Evolutionary conservation across 2,329 filamentous ascomycete genomes (phyloP), one percentile per base, ranked within the genome.

Genomic region (Tolypocladium nubicola): DNA sequence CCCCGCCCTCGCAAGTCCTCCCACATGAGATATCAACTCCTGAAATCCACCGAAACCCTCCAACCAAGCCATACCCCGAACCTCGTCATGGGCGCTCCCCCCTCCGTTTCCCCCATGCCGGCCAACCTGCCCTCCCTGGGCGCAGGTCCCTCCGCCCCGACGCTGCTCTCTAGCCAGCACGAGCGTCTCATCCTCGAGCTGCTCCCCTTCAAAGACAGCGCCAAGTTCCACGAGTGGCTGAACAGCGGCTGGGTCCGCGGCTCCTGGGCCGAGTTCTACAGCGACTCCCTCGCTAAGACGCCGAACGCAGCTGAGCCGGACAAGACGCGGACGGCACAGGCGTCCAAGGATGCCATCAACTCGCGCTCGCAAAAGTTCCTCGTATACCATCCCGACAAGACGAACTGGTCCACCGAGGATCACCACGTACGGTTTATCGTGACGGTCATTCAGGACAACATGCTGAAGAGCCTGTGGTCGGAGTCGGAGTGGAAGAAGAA

Each of bases 131-230:
- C 23, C 26, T 37, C 49, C 30, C 19, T 37, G 49, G 33, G 49
- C 49, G 6, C 30, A 5, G 16, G 23, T 9, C 21, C 49, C 30
- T 52, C 33, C 30, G 49, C 30, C 26, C 37, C 49, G 14, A 4
- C 49, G 14, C 33, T 49, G 38, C 54, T 71, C 50, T 60, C 66
- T 23, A 57, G 61, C 4, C 71, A 74, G 61, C 69, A 73, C 60
- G 68, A 72, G 61, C 70, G 72, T 38, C 70, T 75, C 39, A 65
- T 74, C 54, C 64, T 74, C 60, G 71, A 74, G 60, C 68, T 73
- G 43, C 66, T 75, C 13, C 71, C 72, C 35, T 71, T 74, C 65
- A 68, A 68, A 52, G 67, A 70, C 52, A 52, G 58, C 39, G 49
- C 53, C 33, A 63, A 67, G 58, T 74, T 75, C 61, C 68, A 67